Evolutionary conservation across 1,284 basidiomycete species (phyloP), one percentile per base, ranked within the genome.

Genomic region (Malassezia pachydermatis): DNA sequence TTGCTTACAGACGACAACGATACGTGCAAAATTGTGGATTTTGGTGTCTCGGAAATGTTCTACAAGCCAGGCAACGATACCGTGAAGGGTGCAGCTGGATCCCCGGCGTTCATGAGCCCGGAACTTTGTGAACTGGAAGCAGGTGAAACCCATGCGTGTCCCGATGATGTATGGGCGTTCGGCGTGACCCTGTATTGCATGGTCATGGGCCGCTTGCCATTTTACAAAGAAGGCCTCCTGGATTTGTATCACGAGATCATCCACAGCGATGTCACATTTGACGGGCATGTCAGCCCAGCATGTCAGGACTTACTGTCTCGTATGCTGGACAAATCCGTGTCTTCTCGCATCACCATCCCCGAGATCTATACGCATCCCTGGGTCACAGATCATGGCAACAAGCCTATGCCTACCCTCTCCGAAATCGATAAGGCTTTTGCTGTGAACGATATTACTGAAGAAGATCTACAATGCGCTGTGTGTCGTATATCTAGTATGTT

Each of bases 21-120:
- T 41, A 65, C 67, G 9, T 77, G 77, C 68, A 79, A 79, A 62
- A 72, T 80, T 39, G 78, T 75, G 57, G 77, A 79, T 55, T 80
- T 80, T 63, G 78, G 78, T 24, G 76, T 79, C 0, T 77, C 76
- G 1, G 77, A 79, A 48, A 77, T 79, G 73, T 78, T 78, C 47
- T 57, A 62, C 7, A 67, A 70, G 22, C 61, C 66, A 0, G 73
- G 72, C 11, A 75, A 77, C 46, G 76, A 77, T 58, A 59, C 62
- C 28, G 68, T 76, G 55, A 70, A 70, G 49, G 72, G 75, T 45
- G 70, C 72, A 17, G 75, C 72, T 0, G 78, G 78, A 0, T 76
- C 74, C 60, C 78, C 78, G 0, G 78, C 78, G 0, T 80, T 78
- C 59, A 76, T 79, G 70, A 76, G 75, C 46, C 78, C 78, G 0